Percentiles rank a stretch among this genome's conserved stretches.
phyloP scores from a whole-genome alignment of 805 yeast genomes.

The Yamadazyma insecticola region DNA sequence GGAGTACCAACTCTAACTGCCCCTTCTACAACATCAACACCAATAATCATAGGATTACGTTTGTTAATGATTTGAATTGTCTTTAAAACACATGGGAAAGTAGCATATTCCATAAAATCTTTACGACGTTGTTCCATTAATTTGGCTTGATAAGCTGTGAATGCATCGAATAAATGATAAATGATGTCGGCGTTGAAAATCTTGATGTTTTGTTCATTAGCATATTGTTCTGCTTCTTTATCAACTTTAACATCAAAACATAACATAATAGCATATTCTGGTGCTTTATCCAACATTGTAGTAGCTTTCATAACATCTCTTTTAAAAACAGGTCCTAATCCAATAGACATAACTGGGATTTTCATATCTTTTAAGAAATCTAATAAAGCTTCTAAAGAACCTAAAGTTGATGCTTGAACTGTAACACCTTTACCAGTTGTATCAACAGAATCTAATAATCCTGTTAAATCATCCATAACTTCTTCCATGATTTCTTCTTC shows the following conservation, averaged over 20 bases:
- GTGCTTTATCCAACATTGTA: conserved; percentile 95
- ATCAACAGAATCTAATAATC: conserved; percentile 91
- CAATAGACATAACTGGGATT: conserved; percentile 98
- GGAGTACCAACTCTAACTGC: conserved; percentile 89
- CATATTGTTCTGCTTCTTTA: conserved; percentile 97
- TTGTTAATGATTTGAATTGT: conserved; percentile 96
- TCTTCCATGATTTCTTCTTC: conserved; percentile 97
- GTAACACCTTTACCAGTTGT: conserved; percentile 94
- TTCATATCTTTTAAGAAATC: conserved; percentile 98
- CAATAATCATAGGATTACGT: conserved; percentile 98
- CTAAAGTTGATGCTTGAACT: conserved; percentile 97
- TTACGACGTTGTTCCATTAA: conserved; percentile 86
- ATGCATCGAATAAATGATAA: conserved; percentile 93
- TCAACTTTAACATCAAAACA: conserved; percentile 97
- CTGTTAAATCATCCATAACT: conserved; percentile 97
- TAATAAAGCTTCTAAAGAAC: conserved; percentile 93
- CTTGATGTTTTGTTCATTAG: conserved; percentile 85
- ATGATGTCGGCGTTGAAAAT: conserved; percentile 95
- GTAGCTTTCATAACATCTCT: conserved; percentile 98
- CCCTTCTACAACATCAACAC: conserved; percentile 96
- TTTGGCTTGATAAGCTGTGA: conserved; percentile 86
- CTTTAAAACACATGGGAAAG: conserved; percentile 91
- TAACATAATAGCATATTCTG: conserved; percentile 94
- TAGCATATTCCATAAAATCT: conserved; percentile 83
- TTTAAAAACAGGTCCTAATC: conserved; percentile 96